Conservation (phyloP, 2,329 filamentous ascomycete genomes). For the Aspergillus ochraceoroseus region DNA sequence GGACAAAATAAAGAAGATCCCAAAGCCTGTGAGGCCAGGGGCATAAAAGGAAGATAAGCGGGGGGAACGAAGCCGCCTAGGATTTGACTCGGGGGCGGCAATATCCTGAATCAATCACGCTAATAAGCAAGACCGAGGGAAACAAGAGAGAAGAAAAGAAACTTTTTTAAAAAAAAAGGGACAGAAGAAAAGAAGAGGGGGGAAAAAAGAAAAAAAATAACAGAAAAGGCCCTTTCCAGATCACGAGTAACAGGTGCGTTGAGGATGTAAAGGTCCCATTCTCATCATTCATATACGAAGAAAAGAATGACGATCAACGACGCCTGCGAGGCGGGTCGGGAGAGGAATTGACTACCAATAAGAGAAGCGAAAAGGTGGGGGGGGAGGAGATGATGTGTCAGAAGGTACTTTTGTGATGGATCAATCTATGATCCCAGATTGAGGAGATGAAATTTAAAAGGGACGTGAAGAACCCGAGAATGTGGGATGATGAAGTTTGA, state of each 20-base stretch:
- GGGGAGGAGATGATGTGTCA: slow-evolving; percentile 8
- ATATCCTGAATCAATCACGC: slow-evolving; percentile 13
- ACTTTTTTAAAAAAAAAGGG: neutral
- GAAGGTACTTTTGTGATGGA: slow-evolving; percentile 7
- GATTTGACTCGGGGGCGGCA: neutral
- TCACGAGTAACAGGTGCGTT: too few relatives aligned
- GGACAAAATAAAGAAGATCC: slow-evolving; percentile 1
- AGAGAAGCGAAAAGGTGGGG: neutral
- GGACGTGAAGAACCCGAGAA: too few relatives aligned
- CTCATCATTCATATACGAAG: too few relatives aligned
- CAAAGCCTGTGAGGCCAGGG: neutral
- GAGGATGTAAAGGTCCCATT: too few relatives aligned
- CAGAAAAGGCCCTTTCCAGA: neutral
- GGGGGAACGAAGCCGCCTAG: neutral
- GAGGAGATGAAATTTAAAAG: neutral
- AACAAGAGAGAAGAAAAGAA: neutral
- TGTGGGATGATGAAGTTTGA: too few relatives aligned
- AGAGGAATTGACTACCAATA: slow-evolving; percentile 9
- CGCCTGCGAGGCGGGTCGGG: slow-evolving; percentile 8
- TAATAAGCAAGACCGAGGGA: slow-evolving; percentile 6
- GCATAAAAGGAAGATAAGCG: slow-evolving; percentile 2
- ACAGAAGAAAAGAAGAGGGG: slow-evolving; percentile 1
- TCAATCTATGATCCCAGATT: neutral
- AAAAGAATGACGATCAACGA: slow-evolving; percentile 4
- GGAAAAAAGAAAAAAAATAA: neutral